Base-by-base conservation (phyloP, 2,329 filamentous ascomycete species). In the Colletotrichum sp. region DNA sequence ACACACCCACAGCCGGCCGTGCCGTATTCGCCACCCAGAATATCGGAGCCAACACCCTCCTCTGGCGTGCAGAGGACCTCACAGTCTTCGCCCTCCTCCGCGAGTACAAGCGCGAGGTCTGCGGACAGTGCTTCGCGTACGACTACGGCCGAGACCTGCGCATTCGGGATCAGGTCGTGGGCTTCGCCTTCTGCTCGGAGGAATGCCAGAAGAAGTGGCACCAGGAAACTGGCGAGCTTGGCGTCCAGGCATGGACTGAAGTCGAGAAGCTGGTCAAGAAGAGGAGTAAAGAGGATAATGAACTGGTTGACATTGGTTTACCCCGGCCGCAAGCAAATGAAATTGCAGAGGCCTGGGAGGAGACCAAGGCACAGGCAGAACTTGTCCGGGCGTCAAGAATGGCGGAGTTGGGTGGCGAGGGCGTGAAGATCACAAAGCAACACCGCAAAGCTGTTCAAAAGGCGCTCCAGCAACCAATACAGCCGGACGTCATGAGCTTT, bases 91-190 rank as follows among this genome's bases (percentile, higher is more conserved):
- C 30, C 32, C 70, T 76, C 26, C 57, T 76, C 6, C 73, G 70
- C 8, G 73, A 76, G 44, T 76, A 76, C 44, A 62, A 71, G 39
- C 73, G 73, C n/a, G 73, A 76, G 32, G 73, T 76, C 39, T 76
- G 73, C 44, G 70, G 69, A 7, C 70, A 69, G 64, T 76, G 73
- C 57, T 76, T 76, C 16, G 57, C 30, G 8, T 76, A 76, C 44
- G 70, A 76, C 57, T 68, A 69, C 57, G 73, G 73, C 64, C 36
- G 70, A 26, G 70, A 69, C 64, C 34, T 76, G 63, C 7, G 24
- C 12, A 34, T 73, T 12, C 70, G 71, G 13, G 73, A 76, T 57
- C 36, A 57, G 18, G n/a, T 55, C 32, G 72, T 75, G 10, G 73
- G 73, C 5, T 76, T 76, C 24, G 73, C 64, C 12, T 76, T 76